phyloP scores from a whole-genome alignment of 1,284 basidiomycete genomes.

The Rugosomyces carneus region DNA sequence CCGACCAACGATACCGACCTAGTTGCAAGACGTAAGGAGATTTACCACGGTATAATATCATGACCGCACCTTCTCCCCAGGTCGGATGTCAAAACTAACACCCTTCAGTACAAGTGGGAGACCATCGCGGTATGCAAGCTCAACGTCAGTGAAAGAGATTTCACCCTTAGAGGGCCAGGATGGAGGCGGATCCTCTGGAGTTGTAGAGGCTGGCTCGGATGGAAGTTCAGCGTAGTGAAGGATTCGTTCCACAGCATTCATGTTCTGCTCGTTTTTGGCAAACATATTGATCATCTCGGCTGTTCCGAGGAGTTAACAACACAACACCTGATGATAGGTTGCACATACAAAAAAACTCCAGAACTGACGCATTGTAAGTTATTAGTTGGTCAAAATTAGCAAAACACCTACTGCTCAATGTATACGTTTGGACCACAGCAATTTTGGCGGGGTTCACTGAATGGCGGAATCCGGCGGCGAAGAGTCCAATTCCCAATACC shows the following conservation, averaged over 20 bases:
- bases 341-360: constrained; percentile 47
- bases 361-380: constrained; percentile 32
- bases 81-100: constrained; percentile 54
- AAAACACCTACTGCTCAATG: constrained; percentile 45
- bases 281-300: constrained; percentile 53
- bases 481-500: constrained; percentile 67
- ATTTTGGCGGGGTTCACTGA: constrained; percentile 40
- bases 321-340: background rate
- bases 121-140: constrained; percentile 63
- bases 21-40: background rate
- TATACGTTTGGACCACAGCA: constrained; percentile 62
- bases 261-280: constrained; percentile 61
- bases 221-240: constrained; percentile 52
- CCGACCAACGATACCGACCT: constrained; percentile 71
- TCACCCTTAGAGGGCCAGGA: constrained; percentile 64
- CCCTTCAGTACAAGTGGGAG: constrained; percentile 69
- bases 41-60: background rate
- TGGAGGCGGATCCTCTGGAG: constrained; percentile 45
- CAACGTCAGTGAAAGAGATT: constrained; percentile 58
- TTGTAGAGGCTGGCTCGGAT: constrained; percentile 37
- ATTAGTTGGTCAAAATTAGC: background rate
- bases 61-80: constrained; percentile 61
- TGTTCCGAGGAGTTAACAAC: constrained; percentile 18
- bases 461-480: constrained; percentile 51
- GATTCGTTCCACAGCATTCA: constrained; percentile 69